These are phyloP conservation scores for Cryphonectria carpinicola DNA, from an alignment of 2,329 filamentous ascomycete genomes.

Conservation along the genomic window DNA sequence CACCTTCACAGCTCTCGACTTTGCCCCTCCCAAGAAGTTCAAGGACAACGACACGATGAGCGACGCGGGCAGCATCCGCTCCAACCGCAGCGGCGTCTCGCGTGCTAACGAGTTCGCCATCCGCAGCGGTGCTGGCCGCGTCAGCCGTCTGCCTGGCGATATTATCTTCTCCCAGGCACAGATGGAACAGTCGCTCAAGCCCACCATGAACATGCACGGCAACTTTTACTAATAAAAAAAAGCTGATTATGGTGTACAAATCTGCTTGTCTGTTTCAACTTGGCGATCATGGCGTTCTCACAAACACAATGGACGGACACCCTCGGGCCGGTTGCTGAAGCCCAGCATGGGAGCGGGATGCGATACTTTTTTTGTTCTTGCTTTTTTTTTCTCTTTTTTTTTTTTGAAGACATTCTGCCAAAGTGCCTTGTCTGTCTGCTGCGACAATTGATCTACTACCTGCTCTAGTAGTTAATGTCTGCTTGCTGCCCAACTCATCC, in stretches of 20 bases:
- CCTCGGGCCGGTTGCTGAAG: constrained; percentile 17
- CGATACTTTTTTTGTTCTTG: constrained; percentile 14
- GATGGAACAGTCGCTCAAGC: constrained; percentile 62
- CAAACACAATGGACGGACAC: background rate
- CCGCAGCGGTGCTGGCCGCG: constrained; percentile 80
- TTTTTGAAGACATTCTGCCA: constrained; percentile 16
- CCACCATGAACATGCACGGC: constrained; percentile 55
- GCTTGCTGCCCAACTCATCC: constrained; percentile 15
- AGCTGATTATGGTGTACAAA: constrained; percentile 3
- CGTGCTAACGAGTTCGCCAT: constrained; percentile 70
- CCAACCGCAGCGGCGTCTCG: constrained; percentile 80
- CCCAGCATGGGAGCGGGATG: constrained; percentile 18
- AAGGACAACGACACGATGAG: constrained; percentile 64
- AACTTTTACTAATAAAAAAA: constrained; percentile 14
- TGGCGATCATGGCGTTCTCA: constrained; percentile 27
- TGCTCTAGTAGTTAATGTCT: constrained; percentile 25
- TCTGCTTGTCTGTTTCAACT: constrained; percentile 18
- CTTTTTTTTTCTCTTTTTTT: constrained; percentile 10
- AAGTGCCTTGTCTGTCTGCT: constrained; percentile 7
- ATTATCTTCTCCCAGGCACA: constrained; percentile 78
- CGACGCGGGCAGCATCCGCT: constrained; percentile 69
- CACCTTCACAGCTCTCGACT: constrained; percentile 80
- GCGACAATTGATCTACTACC: constrained; percentile 13
- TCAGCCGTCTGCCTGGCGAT: constrained; percentile 82
- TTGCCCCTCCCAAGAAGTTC: constrained; percentile 78